Evolutionary conservation across 2,329 filamentous ascomycete genomes (phyloP).

Genomic region (Sclerotinia sclerotiorum): DNA sequence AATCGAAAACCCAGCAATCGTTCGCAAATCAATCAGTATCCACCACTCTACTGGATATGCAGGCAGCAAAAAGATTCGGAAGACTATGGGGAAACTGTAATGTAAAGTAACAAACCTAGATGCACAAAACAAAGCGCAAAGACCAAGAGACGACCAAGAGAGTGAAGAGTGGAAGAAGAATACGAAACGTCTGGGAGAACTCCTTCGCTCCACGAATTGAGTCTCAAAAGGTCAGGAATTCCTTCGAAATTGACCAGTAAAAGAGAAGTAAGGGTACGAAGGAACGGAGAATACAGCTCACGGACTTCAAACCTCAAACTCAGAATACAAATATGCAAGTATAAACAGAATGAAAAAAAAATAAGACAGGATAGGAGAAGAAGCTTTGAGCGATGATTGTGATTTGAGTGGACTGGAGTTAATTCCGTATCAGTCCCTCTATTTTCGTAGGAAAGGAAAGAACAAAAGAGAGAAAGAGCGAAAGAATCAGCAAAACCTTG

Average conservation of each 20-base stretch:
- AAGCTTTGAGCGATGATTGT: slow-evolving; percentile 12
- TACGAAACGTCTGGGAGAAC: slow-evolving; percentile 33
- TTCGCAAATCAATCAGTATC: slow-evolving; percentile 13
- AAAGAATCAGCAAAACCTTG: not conserved
- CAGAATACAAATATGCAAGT: slow-evolving; percentile 16
- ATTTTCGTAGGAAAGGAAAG: not conserved
- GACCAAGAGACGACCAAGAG: slow-evolving; percentile 33
- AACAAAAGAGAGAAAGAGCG: not conserved
- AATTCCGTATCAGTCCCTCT: not conserved
- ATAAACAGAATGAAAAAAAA: slow-evolving; percentile 10
- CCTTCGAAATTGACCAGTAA: slow-evolving; percentile 20
- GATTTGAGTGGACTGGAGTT: slow-evolving; percentile 8
- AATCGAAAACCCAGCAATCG: slow-evolving; percentile 30
- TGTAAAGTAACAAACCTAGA: slow-evolving; percentile 22
- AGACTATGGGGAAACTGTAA: slow-evolving; percentile 25
- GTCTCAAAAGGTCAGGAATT: slow-evolving; percentile 15
- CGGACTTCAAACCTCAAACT: slow-evolving; percentile 7
- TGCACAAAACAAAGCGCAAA: slow-evolving; percentile 21
- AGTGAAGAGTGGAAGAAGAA: slow-evolving; percentile 29
- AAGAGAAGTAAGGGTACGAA: slow-evolving; percentile 18
- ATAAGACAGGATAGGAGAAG: slow-evolving; percentile 19
- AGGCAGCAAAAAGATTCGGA: slow-evolving; percentile 19
- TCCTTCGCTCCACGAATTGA: slow-evolving; percentile 18
- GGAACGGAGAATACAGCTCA: slow-evolving; percentile 16
- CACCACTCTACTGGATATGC: slow-evolving; percentile 18